Evolutionary conservation across 495 filamentous ascomycete genomes (phyloP).

Genomic region (Astrocystis sublimbata): DNA sequence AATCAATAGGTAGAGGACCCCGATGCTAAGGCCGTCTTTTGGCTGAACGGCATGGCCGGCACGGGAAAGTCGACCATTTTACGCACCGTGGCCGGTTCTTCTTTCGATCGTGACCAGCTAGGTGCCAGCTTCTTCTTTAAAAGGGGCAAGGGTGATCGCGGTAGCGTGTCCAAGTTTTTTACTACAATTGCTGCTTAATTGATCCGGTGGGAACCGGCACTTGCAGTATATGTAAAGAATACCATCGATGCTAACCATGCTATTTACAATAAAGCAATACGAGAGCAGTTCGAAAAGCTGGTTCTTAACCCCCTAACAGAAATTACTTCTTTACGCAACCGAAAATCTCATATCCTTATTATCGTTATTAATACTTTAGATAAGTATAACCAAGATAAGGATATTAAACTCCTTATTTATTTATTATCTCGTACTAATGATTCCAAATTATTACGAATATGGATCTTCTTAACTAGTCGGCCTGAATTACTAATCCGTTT

Average conservation of each 20-base stretch:
- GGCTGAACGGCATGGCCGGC: constrained; percentile 47
- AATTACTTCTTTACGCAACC: constrained; percentile 30
- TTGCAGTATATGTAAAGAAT: constrained; percentile 26
- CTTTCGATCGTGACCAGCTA: constrained; percentile 18
- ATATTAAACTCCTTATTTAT: constrained; percentile 40
- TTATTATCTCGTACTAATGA: constrained; percentile 27
- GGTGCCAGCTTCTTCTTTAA: constrained; percentile 53
- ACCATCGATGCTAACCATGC: constrained; percentile 1
- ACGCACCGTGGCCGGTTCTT: neutral
- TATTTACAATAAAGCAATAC: constrained; percentile 32
- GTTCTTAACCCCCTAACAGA: constrained; percentile 32
- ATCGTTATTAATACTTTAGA: constrained; percentile 57
- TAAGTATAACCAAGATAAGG: constrained; percentile 48
- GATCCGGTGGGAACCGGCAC: neutral
- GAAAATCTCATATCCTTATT: constrained; percentile 17
- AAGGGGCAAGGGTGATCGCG: constrained; percentile 38
- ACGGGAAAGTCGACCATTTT: constrained; percentile 43
- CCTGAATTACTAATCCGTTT: constrained; percentile 30
- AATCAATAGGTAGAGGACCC: neutral
- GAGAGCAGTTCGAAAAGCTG: constrained; percentile 53
- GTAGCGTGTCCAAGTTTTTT: constrained; percentile 43
- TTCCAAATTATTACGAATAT: neutral
- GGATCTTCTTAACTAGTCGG: constrained; percentile 27
- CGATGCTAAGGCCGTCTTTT: constrained; percentile 33
- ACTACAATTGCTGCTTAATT: constrained; percentile 49